These are phyloP conservation scores for Lachancea fermentati DNA, from an alignment of 805 yeast genomes.

Conservation along the genomic window DNA sequence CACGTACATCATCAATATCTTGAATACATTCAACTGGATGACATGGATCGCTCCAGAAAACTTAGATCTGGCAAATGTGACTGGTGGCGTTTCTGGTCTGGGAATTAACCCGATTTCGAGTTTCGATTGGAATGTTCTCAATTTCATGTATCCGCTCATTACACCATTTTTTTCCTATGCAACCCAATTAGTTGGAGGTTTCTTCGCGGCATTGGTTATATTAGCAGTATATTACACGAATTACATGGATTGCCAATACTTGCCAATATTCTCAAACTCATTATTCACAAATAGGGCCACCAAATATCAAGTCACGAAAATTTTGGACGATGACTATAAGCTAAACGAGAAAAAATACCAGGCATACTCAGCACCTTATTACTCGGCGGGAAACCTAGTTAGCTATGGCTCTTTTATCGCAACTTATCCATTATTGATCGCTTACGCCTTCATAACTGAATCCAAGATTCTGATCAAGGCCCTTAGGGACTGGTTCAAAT, in stretches of 20 bases:
- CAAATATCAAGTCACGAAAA: conserved; percentile 40
- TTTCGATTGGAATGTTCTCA: conserved; percentile 47
- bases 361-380: conserved; percentile 60
- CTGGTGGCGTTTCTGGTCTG: conserved; percentile 43
- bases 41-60: conserved; percentile 53
- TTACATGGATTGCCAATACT: conserved; percentile 35
- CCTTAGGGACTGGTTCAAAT: conserved; percentile 29
- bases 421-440: conserved; percentile 49
- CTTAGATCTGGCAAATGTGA: conserved; percentile 42
- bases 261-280: conserved; percentile 44
- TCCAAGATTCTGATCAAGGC: conserved; percentile 36
- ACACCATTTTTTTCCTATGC: conserved; percentile 39
- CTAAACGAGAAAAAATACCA: conserved; percentile 45
- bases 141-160: conserved; percentile 33
- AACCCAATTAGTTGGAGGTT: conserved; percentile 33
- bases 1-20: conserved; percentile 37
- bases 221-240: conserved; percentile 38
- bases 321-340: conserved; percentile 39
- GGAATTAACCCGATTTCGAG: conserved; percentile 51
- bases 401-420: conserved; percentile 54
- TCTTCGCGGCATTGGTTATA: conserved; percentile 31
- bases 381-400: conserved; percentile 56
- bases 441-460: conserved; percentile 44
- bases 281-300: conserved; percentile 49
- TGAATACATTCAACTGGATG: conserved; percentile 48